Percentiles rank a stretch among this genome's conserved stretches.
phyloP scores from a whole-genome alignment of 176 grass and related monocot genomes.

The Typha latifolia region DNA sequence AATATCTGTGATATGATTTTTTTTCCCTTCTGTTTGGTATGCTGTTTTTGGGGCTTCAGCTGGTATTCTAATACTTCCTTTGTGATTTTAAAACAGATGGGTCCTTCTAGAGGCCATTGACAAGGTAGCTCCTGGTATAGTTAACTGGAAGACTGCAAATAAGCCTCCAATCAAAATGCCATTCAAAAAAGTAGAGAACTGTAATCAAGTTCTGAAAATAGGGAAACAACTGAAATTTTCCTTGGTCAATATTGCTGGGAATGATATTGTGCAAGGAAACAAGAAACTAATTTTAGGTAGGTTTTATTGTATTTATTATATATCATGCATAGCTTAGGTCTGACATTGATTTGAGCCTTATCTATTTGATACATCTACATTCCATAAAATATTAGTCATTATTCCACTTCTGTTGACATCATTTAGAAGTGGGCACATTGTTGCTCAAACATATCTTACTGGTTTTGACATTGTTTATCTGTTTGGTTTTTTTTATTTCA shows the following conservation, averaged over 20 bases:
- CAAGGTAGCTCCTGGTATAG: conserved; percentile 67
- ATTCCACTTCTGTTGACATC: background rate
- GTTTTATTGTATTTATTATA: conserved; percentile 5
- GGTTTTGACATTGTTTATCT: too few species aligned
- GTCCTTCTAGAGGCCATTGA: conserved; percentile 86
- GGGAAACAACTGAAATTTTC: conserved; percentile 97
- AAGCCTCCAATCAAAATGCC: conserved; percentile 85
- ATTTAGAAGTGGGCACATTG: too few species aligned
- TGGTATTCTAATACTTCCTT: conserved; percentile 6
- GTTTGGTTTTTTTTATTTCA: background rate
- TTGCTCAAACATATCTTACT: too few species aligned
- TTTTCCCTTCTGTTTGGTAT: background rate
- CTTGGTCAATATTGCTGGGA: conserved; percentile 90
- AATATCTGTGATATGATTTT: background rate
- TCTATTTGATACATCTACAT: too few species aligned
- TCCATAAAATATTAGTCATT: background rate
- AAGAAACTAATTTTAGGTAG: conserved; percentile 96
- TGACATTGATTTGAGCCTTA: too few species aligned
- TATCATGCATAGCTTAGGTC: too few species aligned
- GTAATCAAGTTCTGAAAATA: conserved; percentile 96
- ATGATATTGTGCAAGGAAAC: conserved; percentile 95
- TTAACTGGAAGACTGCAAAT: conserved; percentile 88
- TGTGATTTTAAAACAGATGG: conserved; percentile 46
- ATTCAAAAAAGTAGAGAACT: conserved; percentile 96
- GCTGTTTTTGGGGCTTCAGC: background rate